Evolutionary conservation across 2,329 filamentous ascomycete species (phyloP).

Genomic region (Pleomassaria siparia): DNA sequence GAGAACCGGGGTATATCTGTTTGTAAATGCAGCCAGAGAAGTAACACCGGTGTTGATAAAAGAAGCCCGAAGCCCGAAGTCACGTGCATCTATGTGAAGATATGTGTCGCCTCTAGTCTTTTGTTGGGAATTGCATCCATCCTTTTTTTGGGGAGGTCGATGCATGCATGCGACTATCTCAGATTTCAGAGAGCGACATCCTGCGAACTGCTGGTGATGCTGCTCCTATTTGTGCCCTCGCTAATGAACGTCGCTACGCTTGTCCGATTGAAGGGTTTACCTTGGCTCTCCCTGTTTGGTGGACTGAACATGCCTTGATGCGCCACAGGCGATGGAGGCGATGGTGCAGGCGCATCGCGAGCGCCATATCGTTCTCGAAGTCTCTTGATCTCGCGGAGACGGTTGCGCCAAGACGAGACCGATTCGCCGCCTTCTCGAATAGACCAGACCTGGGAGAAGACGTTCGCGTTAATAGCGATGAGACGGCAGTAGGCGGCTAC

Average conservation of each 20-base stretch:
- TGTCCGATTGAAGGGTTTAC: conserved; percentile 34
- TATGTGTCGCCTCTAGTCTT: too few species aligned
- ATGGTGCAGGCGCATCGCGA: conserved; percentile 13
- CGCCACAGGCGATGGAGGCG: conserved; percentile 25
- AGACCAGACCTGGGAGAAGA: conserved; percentile 90
- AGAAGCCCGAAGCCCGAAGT: not conserved
- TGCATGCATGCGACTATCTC: too few species aligned
- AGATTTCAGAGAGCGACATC: conserved; percentile 19
- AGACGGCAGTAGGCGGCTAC: conserved; percentile 85
- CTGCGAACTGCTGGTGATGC: conserved; percentile 38
- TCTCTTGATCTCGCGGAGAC: conserved; percentile 80
- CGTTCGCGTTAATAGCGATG: conserved; percentile 86
- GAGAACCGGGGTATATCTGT: conserved; percentile 13
- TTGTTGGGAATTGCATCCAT: too few species aligned
- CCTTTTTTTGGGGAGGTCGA: too few species aligned
- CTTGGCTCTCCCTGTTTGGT: not conserved
- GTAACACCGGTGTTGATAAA: conserved; percentile 1
- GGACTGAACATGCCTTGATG: conserved; percentile 8
- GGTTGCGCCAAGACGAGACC: conserved; percentile 84
- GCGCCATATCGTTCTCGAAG: conserved; percentile 64
- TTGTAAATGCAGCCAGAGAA: conserved; percentile 13
- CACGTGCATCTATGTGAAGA: not conserved
- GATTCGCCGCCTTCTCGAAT: conserved; percentile 76
- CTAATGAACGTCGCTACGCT: conserved; percentile 40
- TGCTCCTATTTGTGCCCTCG: conserved; percentile 41